These are phyloP conservation scores for Agroathelia rolfsii DNA, from an alignment of 1,284 basidiomycete genomes.

Conservation along the genomic window DNA sequence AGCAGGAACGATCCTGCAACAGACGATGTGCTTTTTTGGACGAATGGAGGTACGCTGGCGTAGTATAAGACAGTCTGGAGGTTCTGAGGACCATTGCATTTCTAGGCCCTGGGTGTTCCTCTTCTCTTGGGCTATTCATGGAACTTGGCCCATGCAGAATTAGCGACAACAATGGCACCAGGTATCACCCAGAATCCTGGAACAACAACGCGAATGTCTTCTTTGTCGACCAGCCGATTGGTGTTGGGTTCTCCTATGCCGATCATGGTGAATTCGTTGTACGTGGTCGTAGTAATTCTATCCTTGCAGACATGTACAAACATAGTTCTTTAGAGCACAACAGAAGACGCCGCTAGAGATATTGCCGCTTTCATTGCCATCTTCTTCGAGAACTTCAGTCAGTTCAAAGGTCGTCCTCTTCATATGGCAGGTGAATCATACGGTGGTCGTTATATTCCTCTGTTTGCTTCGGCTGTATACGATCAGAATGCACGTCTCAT, in stretches of 20 bases:
- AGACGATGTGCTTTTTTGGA: conserved; percentile 64
- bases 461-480: conserved; percentile 72
- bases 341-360: conserved; percentile 61
- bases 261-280: conserved; percentile 59
- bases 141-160: conserved; percentile 56
- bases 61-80: conserved; percentile 8
- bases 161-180: conserved; percentile 30
- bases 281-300: conserved; percentile 13
- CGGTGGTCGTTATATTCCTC: conserved; percentile 73
- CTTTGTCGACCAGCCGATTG: conserved; percentile 61
- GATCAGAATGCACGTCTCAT: conserved; percentile 64
- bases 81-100: not conserved
- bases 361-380: conserved; percentile 60
- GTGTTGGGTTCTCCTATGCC: conserved; percentile 64
- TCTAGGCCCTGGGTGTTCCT: conserved; percentile 44
- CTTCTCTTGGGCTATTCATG: conserved; percentile 53
- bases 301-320: not conserved
- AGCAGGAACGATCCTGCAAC: conserved; percentile 55
- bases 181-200: conserved; percentile 54
- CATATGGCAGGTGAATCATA: conserved; percentile 72
- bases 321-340: conserved; percentile 29
- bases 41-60: conserved; percentile 38
- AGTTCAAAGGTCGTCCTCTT: conserved; percentile 57
- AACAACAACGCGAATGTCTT: conserved; percentile 62
- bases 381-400: conserved; percentile 63